Conservation (phyloP, 805 yeast species). For the Isabelozyma pseudorhagii region DNA sequence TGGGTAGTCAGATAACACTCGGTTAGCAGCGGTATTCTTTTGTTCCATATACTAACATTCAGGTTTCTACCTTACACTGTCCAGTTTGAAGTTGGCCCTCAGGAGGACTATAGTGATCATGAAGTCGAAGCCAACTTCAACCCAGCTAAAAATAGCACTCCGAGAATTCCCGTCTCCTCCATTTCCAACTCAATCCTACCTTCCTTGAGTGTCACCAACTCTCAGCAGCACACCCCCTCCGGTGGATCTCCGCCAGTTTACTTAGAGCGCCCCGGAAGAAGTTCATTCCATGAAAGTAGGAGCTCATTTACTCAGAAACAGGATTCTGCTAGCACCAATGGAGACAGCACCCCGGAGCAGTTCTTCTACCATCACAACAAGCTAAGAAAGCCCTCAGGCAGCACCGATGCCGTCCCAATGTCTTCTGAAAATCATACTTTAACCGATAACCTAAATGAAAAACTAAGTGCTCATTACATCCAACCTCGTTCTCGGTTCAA, state of each 20-base stretch:
- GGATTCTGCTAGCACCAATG: conserved; percentile 1
- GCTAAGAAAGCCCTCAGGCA: conserved; percentile 4
- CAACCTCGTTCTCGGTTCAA: conserved; percentile 44
- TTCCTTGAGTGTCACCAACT: conserved; percentile 35
- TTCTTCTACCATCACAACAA: conserved; percentile 18
- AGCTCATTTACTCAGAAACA: background rate
- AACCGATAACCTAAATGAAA: conserved; percentile 23
- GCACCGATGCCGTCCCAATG: conserved; percentile 1
- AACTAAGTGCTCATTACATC: conserved; percentile 30
- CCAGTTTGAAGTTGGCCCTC: conserved; percentile 51
- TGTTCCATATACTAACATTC: conserved; percentile 9
- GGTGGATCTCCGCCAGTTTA: conserved; percentile 8
- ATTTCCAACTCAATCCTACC: conserved; percentile 27
- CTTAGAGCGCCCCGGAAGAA: background rate
- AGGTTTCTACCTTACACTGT: conserved; percentile 74
- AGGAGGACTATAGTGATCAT: conserved; percentile 1
- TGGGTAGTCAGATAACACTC: too few species aligned
- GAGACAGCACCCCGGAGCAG: background rate
- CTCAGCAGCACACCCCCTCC: conserved; percentile 17
- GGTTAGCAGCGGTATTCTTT: conserved; percentile 2
- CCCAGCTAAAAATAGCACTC: background rate
- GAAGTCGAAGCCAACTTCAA: conserved; percentile 4
- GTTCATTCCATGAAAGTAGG: conserved; percentile 1
- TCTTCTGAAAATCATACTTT: conserved; percentile 3
- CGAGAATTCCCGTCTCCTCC: conserved; percentile 4